Conservation (phyloP, 2,329 filamentous ascomycete species). For the Coniochaeta sp. region DNA sequence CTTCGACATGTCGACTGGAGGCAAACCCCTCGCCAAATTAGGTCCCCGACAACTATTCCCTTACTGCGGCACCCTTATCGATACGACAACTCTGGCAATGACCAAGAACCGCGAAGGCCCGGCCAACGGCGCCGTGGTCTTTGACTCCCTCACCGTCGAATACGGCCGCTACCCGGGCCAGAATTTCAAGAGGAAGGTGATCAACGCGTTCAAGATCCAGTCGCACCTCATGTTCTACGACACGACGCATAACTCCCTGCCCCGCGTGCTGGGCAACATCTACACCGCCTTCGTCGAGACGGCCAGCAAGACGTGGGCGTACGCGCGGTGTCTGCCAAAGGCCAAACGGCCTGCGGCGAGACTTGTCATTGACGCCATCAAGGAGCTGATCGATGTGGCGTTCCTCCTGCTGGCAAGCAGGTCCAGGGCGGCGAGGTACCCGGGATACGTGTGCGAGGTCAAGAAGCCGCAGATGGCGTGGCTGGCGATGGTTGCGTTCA, state of each 20-base stretch:
- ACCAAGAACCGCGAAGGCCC: slow-evolving; percentile 55
- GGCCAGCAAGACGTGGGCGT: slow-evolving; percentile 66
- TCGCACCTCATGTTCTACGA: slow-evolving; percentile 80
- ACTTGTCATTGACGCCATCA: slow-evolving; percentile 64
- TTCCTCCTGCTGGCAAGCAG: slow-evolving; percentile 55
- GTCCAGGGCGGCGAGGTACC: slow-evolving; percentile 33
- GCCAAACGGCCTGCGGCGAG: slow-evolving; percentile 45
- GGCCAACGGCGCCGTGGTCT: slow-evolving; percentile 34
- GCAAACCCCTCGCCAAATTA: slow-evolving; percentile 40
- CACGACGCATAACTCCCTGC: slow-evolving; percentile 63
- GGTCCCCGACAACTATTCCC: slow-evolving; percentile 52
- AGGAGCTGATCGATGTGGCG: slow-evolving; percentile 57
- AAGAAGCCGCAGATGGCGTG: slow-evolving; percentile 52
- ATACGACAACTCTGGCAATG: slow-evolving; percentile 68
- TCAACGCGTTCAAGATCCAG: slow-evolving; percentile 75
- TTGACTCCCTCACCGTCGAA: slow-evolving; percentile 74
- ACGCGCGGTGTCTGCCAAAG: slow-evolving; percentile 49
- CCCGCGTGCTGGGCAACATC: slow-evolving; percentile 66
- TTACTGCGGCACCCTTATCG: slow-evolving; percentile 77
- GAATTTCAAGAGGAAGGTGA: slow-evolving; percentile 71
- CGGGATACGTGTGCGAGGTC: slow-evolving; percentile 51
- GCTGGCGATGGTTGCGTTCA: slow-evolving; percentile 66
- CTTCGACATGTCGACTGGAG: slow-evolving; percentile 59
- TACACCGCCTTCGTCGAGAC: slow-evolving; percentile 68
- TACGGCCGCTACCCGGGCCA: slow-evolving; percentile 63